Evolutionary conservation across 495 filamentous ascomycete species (phyloP).

Genomic region (Penicillium verhagenii): DNA sequence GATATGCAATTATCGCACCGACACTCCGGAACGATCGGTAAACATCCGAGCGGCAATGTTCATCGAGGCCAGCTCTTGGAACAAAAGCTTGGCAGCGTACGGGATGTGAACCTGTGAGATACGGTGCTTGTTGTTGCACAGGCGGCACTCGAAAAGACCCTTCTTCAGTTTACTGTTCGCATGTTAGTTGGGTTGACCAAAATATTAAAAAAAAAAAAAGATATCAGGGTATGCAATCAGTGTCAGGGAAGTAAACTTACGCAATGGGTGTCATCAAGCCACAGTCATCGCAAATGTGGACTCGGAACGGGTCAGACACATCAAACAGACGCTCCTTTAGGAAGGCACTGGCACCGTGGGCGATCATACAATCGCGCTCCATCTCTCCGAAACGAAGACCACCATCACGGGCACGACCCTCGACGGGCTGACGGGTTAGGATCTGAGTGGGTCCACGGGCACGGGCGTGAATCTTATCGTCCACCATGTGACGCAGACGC

Average conservation of each 20-base stretch:
- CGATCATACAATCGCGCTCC: conserved; percentile 99
- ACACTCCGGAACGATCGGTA: conserved; percentile 62
- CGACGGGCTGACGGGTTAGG: conserved; percentile 95
- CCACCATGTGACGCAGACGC: conserved; percentile 97
- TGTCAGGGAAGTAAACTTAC: conserved; percentile 64
- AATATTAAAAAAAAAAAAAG: background rate
- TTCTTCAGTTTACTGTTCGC: conserved; percentile 81
- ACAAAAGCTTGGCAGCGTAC: conserved; percentile 96
- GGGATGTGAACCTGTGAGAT: conserved; percentile 97
- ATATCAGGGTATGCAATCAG: too few species aligned
- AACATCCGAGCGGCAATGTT: conserved; percentile 98
- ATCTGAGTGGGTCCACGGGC: conserved; percentile 96
- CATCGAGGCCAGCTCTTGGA: conserved; percentile 97
- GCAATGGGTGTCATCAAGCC: conserved; percentile 98
- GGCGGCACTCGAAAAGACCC: conserved; percentile 90
- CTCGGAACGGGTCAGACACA: conserved; percentile 95
- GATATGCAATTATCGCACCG: conserved; percentile 31
- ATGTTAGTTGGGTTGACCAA: background rate
- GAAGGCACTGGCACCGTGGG: conserved; percentile 94
- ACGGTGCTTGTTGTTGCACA: conserved; percentile 97
- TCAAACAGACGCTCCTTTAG: conserved; percentile 97
- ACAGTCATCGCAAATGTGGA: conserved; percentile 98
- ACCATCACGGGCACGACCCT: conserved; percentile 96
- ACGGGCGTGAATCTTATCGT: conserved; percentile 99
- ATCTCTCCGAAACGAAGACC: conserved; percentile 99